Percentiles rank a stretch among this genome's conserved stretches.
phyloP scores from a whole-genome alignment of 2,329 filamentous ascomycete species.

The Clarireedia homoeocarpa region DNA sequence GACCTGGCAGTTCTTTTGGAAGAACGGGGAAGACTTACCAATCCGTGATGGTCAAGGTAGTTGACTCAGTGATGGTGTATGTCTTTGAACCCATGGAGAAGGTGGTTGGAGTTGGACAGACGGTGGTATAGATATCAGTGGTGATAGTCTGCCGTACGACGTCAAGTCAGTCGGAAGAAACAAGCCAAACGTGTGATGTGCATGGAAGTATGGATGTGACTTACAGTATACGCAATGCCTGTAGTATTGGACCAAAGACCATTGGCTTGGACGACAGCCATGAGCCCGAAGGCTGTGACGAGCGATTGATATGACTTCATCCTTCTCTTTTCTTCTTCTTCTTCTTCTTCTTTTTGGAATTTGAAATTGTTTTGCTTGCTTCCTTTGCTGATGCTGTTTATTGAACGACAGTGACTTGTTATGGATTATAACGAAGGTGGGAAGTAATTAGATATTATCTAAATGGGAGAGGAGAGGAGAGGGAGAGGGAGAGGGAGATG shows the following conservation, averaged over 20 bases:
- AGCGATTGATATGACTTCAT: conserved; percentile 10
- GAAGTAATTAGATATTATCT: conserved; percentile 1
- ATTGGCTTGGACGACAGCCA: conserved; percentile 2
- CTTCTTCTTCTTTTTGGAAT: too few species aligned
- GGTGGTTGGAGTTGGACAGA: conserved; percentile 28
- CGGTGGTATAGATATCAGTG: conserved; percentile 37
- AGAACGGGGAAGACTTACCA: conserved; percentile 22
- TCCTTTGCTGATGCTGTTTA: too few species aligned
- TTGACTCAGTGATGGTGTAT: conserved; percentile 52
- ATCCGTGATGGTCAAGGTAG: conserved; percentile 39
- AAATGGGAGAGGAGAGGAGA: background rate
- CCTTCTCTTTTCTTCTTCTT: background rate
- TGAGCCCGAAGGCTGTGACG: conserved; percentile 7
- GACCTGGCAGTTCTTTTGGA: background rate
- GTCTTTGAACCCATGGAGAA: conserved; percentile 36
- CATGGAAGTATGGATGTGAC: background rate
- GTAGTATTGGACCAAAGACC: conserved; percentile 3
- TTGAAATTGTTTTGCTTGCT: too few species aligned
- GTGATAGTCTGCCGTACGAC: conserved; percentile 9
- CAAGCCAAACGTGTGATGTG: background rate
- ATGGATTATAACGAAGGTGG: background rate
- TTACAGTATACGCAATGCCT: conserved; percentile 6
- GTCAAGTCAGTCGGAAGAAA: background rate
- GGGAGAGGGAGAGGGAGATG: background rate
- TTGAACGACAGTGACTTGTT: background rate